Conservation (phyloP, 345 rosid genomes). For the Reutealis trisperma region DNA sequence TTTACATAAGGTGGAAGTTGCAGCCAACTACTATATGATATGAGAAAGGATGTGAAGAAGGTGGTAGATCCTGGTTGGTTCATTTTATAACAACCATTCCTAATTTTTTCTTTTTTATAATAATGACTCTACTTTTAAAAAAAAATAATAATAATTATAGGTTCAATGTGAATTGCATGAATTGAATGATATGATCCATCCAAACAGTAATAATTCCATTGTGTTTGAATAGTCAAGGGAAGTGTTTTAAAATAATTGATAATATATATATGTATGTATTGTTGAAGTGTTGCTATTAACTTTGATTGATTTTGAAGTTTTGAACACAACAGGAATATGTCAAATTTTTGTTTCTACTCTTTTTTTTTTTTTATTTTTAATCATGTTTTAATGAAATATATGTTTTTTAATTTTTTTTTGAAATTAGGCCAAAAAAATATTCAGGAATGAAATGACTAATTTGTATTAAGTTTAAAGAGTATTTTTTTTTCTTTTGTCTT, state of each 20-base stretch:
- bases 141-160: neutral
- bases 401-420: too few relatives aligned
- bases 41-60: neutral
- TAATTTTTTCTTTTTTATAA: neutral
- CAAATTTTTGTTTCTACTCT: too few relatives aligned
- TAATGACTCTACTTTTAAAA: too few relatives aligned
- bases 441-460: too few relatives aligned
- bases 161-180: conserved; percentile 20
- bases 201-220: neutral
- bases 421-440: too few relatives aligned
- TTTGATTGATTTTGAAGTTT: neutral
- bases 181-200: conserved; percentile 1
- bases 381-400: neutral
- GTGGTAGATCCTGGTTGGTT: conserved; percentile 44
- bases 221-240: neutral
- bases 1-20: too few relatives aligned
- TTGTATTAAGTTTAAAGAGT: too few relatives aligned
- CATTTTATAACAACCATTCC: conserved; percentile 28
- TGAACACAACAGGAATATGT: neutral
- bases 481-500: too few relatives aligned
- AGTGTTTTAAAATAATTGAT: neutral
- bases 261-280: too few relatives aligned
- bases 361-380: too few relatives aligned
- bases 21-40: conserved; percentile 12
- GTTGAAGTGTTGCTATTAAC: neutral